Conservation (phyloP, 495 filamentous ascomycete genomes). For the Penicillium antarcticum region DNA sequence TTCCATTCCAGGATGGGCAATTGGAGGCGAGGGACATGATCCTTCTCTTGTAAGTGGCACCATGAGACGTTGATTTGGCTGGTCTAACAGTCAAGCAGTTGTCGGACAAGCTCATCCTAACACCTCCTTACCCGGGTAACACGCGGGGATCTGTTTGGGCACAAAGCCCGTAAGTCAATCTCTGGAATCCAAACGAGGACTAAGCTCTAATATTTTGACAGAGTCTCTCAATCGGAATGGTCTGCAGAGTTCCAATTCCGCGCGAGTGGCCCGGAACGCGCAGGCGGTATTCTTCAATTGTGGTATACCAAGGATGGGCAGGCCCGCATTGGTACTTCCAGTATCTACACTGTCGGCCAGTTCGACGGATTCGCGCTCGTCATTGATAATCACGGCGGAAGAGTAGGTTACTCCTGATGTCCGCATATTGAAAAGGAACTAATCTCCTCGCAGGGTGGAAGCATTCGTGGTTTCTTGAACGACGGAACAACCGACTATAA, state of each 20-base stretch:
- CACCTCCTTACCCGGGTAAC: constrained; percentile 84
- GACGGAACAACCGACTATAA: constrained; percentile 83
- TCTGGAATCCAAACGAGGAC: neutral
- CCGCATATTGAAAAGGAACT: neutral
- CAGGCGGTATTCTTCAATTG: constrained; percentile 84
- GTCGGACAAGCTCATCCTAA: constrained; percentile 89
- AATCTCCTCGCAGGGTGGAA: constrained; percentile 56
- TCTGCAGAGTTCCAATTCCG: constrained; percentile 81
- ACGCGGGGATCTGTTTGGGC: constrained; percentile 80
- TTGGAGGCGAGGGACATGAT: constrained; percentile 65
- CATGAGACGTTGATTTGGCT: neutral
- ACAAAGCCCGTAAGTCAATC: constrained; percentile 53
- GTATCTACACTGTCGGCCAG: constrained; percentile 74
- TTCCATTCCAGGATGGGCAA: constrained; percentile 60
- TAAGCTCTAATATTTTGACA: constrained; percentile 18
- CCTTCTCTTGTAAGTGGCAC: constrained; percentile 55
- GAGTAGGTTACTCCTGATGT: constrained; percentile 33
- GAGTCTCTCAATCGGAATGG: constrained; percentile 62
- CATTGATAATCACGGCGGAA: constrained; percentile 82
- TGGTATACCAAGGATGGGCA: constrained; percentile 82
- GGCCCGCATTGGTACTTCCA: constrained; percentile 60
- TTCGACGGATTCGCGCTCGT: constrained; percentile 89
- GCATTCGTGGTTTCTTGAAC: constrained; percentile 88
- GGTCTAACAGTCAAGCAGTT: constrained; percentile 41
- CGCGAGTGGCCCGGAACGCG: constrained; percentile 79